A percentile compares a stretch with the other conserved stretches of the same genome.
Evolutionary conservation across 441 rosid species (phyloP).

Genomic region (Pelargonium citronellum): DNA sequence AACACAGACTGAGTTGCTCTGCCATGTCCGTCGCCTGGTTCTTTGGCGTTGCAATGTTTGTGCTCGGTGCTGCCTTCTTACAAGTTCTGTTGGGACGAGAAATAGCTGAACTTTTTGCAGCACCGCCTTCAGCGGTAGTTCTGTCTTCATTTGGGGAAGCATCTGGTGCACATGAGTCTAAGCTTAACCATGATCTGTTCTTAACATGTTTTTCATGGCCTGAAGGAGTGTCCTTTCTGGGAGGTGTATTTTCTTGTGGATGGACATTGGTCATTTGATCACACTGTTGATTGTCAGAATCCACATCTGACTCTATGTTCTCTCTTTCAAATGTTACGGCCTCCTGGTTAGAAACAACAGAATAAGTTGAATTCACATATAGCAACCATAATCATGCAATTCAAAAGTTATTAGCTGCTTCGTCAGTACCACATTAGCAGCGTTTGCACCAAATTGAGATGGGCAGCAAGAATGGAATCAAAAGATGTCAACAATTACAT

Average conservation of each 20-base stretch:
- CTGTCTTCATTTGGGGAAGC: constrained; percentile 28
- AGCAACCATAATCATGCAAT: background rate
- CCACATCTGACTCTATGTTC: constrained; percentile 26
- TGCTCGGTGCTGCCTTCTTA: constrained; percentile 39
- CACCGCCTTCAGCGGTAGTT: constrained; percentile 22
- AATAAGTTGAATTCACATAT: constrained; percentile 7
- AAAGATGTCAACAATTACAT: background rate
- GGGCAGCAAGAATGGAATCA: background rate
- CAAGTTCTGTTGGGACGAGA: constrained; percentile 39
- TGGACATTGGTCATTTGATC: constrained; percentile 16
- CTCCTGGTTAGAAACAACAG: constrained; percentile 36
- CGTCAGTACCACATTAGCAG: background rate
- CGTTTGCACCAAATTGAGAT: background rate
- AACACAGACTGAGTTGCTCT: constrained; percentile 46
- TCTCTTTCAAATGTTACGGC: constrained; percentile 25
- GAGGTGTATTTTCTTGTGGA: constrained; percentile 18
- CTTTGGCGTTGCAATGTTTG: constrained; percentile 26
- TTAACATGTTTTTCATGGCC: constrained; percentile 38
- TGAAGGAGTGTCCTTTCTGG: constrained; percentile 25
- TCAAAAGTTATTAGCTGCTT: background rate
- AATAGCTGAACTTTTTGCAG: constrained; percentile 25
- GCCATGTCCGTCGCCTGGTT: constrained; percentile 36
- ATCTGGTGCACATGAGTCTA: constrained; percentile 49
- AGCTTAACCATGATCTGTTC: constrained; percentile 69
- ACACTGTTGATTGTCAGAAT: constrained; percentile 29